Conservation (phyloP, 2,329 filamentous ascomycete species). For the Colletotrichum lupini region DNA sequence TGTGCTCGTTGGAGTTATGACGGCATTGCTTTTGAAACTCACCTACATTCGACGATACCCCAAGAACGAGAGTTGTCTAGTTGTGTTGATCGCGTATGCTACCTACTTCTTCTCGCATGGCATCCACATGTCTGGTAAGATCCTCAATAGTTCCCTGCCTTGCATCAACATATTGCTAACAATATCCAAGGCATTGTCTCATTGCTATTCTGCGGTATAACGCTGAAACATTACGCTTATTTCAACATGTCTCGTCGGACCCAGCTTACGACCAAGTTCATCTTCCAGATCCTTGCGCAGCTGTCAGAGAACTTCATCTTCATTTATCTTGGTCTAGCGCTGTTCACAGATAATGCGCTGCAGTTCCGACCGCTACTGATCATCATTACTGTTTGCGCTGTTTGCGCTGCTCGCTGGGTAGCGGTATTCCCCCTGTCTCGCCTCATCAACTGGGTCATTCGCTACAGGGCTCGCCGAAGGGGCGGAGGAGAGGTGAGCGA, state of each 20-base stretch:
- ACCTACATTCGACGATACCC: constrained; percentile 92
- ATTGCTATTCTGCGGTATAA: constrained; percentile 96
- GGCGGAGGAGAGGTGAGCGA: constrained; percentile 78
- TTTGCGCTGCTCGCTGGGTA: constrained; percentile 91
- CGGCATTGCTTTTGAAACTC: constrained; percentile 91
- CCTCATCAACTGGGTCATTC: constrained; percentile 91
- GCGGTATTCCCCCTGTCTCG: constrained; percentile 93
- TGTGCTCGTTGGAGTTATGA: constrained; percentile 85
- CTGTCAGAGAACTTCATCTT: constrained; percentile 99
- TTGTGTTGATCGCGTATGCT: constrained; percentile 93
- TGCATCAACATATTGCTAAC: constrained; percentile 31
- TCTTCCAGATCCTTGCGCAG: constrained; percentile 95
- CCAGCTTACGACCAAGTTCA: constrained; percentile 96
- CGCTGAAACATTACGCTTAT: constrained; percentile 98
- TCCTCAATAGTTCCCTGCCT: background rate
- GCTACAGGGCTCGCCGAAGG: constrained; percentile 82
- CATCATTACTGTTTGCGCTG: constrained; percentile 89
- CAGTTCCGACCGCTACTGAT: constrained; percentile 96
- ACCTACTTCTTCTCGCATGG: constrained; percentile 99
- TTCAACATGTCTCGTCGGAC: constrained; percentile 99
- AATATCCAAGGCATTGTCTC: constrained; percentile 83
- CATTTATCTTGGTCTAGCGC: constrained; percentile 94
- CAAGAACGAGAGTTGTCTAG: constrained; percentile 95
- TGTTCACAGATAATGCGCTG: constrained; percentile 90
- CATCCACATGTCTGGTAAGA: constrained; percentile 91